Base-by-base conservation (phyloP, 202 grass and related monocot genomes). In the Carex arenaria region DNA sequence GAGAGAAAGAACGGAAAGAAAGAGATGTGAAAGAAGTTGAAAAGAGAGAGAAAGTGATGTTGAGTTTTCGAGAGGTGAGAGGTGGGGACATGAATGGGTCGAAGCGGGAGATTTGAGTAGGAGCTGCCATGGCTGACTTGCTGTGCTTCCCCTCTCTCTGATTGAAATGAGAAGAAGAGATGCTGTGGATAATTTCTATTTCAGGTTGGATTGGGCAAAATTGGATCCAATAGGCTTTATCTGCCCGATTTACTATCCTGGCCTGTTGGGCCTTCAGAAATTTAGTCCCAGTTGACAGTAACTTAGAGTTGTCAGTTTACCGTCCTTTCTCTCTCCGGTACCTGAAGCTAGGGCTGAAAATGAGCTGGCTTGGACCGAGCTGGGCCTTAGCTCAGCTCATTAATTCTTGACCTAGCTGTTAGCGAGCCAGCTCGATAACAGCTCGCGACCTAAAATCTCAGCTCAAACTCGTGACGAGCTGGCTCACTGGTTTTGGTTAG, bases 81-180 rank as follows among this genome's bases (percentile, higher is more conserved):
- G 82, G 31, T 31, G 65, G 45, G 7, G 82, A 62, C 31, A 74
- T 28, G 69, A 23, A 28, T 69, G 54, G 34, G 52, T 73, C 13
- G 32, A 84, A 54, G 19, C 26, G 47, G 57, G 66, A 76, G 82
- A 76, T 15, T 56, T 28, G 67, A 43, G 42, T 22, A 17, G 53
- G 31, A 32, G 67, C 74, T 49, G 77, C 77, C 84, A 69, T 80
- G 60, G 82, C 54, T 49, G 30, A 40, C 32, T 80, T 42, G 82
- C 54, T 49, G 30, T 68, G 65, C 32, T 68, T 68, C 30, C 34
- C 51, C 69, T 61, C 60, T 23, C 19, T 62, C 6, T 10, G n/a
- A 2, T 10, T 43, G 40, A 38, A 13, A 22, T 4, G 68, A 72
- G n/a, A 73, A 14, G 70, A 43, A 45, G 45, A 11, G 23, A 69